A percentile compares a stretch with the other conserved stretches of the same genome.
Evolutionary conservation across 2,329 filamentous ascomycete species (phyloP).

Genomic region (Fusarium nanum): DNA sequence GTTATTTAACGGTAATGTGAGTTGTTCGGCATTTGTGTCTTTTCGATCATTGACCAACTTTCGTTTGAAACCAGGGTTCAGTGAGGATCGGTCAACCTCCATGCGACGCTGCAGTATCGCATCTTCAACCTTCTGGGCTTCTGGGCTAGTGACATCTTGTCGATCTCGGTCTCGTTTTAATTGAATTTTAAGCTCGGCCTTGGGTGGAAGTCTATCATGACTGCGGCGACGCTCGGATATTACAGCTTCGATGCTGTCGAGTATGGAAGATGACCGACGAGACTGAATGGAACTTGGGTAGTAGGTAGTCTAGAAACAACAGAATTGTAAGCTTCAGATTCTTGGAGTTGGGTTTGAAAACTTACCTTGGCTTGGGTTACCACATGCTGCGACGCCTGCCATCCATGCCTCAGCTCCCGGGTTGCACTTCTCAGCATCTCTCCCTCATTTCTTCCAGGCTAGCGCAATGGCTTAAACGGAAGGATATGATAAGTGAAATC

Average conservation of each 20-base stretch:
- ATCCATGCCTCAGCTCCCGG: constrained; percentile 49
- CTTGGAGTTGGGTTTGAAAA: not conserved
- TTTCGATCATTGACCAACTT: not conserved
- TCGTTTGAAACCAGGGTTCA: not conserved
- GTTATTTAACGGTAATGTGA: not conserved
- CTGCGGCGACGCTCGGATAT: constrained; percentile 12
- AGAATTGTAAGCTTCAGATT: constrained; percentile 20
- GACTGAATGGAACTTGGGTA: not conserved
- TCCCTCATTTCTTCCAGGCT: constrained; percentile 49
- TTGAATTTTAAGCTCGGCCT: not conserved
- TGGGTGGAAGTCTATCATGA: not conserved
- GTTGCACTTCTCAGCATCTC: constrained; percentile 52
- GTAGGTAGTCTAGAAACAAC: constrained; percentile 20
- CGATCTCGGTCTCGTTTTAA: not conserved
- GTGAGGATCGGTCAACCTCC: not conserved
- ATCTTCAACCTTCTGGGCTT: not conserved
- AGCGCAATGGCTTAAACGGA: not conserved
- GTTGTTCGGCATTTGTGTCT: not conserved
- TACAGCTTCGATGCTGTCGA: constrained; percentile 19
- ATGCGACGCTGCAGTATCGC: not conserved
- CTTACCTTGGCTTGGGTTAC: constrained; percentile 41
- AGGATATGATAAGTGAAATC: not conserved
- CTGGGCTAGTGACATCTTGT: not conserved
- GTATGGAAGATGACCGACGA: constrained; percentile 19
- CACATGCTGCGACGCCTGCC: constrained; percentile 43